Base-by-base conservation (phyloP, 2,329 filamentous ascomycete species). In the Epichloe gansuensis region DNA sequence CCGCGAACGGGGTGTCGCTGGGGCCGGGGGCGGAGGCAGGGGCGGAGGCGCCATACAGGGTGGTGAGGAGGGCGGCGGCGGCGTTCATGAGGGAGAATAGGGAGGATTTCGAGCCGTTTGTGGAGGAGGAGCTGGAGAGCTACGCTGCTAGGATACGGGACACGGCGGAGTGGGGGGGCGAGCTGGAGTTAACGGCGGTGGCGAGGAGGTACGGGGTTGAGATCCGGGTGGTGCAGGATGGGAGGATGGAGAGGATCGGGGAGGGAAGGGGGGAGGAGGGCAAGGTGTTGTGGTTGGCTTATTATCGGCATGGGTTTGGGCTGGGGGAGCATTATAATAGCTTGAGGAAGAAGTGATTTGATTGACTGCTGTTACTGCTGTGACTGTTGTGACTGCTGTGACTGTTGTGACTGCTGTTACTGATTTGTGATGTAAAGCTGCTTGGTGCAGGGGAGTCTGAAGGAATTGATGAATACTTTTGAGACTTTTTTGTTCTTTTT, bases 301-400 rank as follows among this genome's bases (percentile, higher is more conserved):
- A 97, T 68, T 97, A 97, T 68, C 78, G 87, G 61, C 89, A 96
- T 71, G 88, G 87, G 47, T 97, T 94, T 67, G 91, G 91, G 1
- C 72, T 98, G 48, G 93, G 93, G 12, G 93, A 97, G 72, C 93
- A 98, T 70, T 98, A 98, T 70, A 98, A 98, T 66, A 95, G 90
- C 50, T 69, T 98, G 64, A 68, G 80, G 59, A 78, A 73, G 62
- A 62, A 61, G 58, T 57, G 60, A 49, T 57, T 42, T 31, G 23
- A 23, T 1, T 23, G 23, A 17, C 17, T 23, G 23, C 23, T 3
- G 23, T 23, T 2, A 23, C 3, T 23, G 23, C 23, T 23, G 23
- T 23, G 23, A 23, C 23, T 23, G 17, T 1, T 23, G 23, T 9
- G 27, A 31, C 27, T 3, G 27, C 2, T 17, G 17, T 17, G 17